A percentile compares a stretch with the other conserved stretches of the same genome.
Evolutionary conservation across 306 rosid species (phyloP).

Genomic region (Oemleria cerasiformis): DNA sequence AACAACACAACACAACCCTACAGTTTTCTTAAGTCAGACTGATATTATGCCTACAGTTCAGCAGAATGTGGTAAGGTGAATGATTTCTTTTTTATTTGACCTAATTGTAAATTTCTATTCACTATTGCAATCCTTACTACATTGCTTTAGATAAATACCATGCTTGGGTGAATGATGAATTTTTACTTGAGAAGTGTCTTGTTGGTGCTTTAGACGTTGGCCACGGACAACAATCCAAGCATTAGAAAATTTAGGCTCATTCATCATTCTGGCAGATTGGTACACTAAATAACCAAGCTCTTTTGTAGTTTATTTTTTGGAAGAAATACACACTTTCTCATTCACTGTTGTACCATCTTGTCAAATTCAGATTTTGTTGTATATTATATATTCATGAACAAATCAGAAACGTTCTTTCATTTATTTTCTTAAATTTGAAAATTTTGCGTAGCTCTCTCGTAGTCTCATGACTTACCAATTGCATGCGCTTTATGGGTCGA

Average conservation of each 20-base stretch:
- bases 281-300: neutral
- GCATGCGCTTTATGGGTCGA: too few species aligned
- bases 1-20: neutral
- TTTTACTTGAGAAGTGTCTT: slow-evolving; percentile 81
- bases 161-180: slow-evolving; percentile 93
- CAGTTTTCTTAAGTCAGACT: neutral
- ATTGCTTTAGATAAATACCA: slow-evolving; percentile 74
- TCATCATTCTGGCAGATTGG: neutral
- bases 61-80: neutral
- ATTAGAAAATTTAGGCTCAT: neutral
- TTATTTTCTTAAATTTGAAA: neutral
- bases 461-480: neutral
- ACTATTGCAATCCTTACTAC: slow-evolving; percentile 39
- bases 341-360: neutral
- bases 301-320: neutral
- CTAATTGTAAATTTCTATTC: neutral
- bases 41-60: neutral
- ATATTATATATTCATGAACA: too few species aligned
- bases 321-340: neutral
- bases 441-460: neutral
- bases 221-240: slow-evolving; percentile 5
- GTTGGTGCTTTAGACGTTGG: slow-evolving; percentile 69
- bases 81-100: neutral
- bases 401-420: too few species aligned
- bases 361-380: neutral